These are phyloP conservation scores for Colletotrichum abscissum DNA, from an alignment of 2,329 filamentous ascomycete genomes.

Conservation along the genomic window DNA sequence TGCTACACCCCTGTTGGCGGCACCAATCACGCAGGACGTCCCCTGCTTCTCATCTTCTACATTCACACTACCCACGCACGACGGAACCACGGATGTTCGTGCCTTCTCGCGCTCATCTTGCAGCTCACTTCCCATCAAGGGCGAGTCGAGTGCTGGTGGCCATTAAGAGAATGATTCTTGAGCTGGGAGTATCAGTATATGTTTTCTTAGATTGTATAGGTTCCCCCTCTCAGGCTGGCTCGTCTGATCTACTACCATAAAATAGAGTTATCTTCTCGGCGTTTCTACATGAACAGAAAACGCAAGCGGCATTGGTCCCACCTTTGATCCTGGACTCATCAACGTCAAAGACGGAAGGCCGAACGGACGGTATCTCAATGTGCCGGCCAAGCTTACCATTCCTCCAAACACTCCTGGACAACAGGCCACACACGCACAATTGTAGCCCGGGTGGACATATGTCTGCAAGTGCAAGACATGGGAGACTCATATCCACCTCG, in stretches of 20 bases:
- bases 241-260: not conserved
- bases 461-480: not conserved
- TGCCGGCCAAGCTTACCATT: not conserved
- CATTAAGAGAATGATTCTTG: not conserved
- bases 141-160: not conserved
- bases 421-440: not conserved
- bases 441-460: not conserved
- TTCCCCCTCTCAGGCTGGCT: not conserved
- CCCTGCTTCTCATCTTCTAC: not conserved
- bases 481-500: not conserved
- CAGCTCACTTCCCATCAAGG: not conserved
- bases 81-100: not conserved
- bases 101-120: not conserved
- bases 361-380: not conserved
- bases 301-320: not conserved
- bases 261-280: not conserved
- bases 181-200: not conserved
- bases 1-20: conserved; percentile 10
- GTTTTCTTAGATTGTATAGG: not conserved
- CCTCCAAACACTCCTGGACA: not conserved
- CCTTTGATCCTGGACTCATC: not conserved
- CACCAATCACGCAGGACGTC: not conserved
- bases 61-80: not conserved
- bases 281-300: not conserved
- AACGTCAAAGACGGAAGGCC: not conserved